Conservation (phyloP, 257 asterid species). For the Nicotiana knightiana region DNA sequence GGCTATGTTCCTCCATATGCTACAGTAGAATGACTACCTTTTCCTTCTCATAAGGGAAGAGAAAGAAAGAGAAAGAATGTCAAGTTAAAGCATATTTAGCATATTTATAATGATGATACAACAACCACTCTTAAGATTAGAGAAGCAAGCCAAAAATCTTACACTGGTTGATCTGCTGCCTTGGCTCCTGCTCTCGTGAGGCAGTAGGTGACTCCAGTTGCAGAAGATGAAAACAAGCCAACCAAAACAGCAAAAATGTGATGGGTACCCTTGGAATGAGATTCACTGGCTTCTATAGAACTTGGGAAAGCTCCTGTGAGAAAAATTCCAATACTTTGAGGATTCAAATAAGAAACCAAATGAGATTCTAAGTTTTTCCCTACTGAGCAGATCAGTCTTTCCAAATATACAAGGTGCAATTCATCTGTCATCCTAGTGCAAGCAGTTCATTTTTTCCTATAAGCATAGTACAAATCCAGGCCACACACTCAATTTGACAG, state of each 20-base stretch:
- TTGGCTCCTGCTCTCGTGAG: slow-evolving; percentile 41
- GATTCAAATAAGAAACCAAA: background rate
- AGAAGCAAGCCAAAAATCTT: slow-evolving; percentile 16
- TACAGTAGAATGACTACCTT: background rate
- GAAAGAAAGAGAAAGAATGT: too few species aligned
- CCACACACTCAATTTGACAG: background rate
- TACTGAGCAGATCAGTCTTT: background rate
- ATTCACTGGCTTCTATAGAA: slow-evolving; percentile 12
- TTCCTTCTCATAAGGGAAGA: background rate
- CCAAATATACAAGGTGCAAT: slow-evolving; percentile 3
- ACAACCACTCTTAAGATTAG: background rate
- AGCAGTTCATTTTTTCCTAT: background rate
- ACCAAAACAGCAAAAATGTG: slow-evolving; percentile 26
- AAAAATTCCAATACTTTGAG: slow-evolving; percentile 3
- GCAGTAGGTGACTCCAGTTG: slow-evolving; percentile 34
- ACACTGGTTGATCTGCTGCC: slow-evolving; percentile 41
- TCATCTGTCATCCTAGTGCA: background rate
- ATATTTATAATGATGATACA: background rate
- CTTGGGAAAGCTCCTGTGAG: slow-evolving; percentile 11
- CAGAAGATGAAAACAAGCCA: slow-evolving; percentile 30
- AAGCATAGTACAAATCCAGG: background rate
- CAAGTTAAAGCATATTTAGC: background rate
- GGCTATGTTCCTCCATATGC: background rate
- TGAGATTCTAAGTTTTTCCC: background rate
- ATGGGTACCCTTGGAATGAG: slow-evolving; percentile 13